Evolutionary conservation across 768 basidiomycete species (phyloP).

Genomic region (Mycena albidolilacea): DNA sequence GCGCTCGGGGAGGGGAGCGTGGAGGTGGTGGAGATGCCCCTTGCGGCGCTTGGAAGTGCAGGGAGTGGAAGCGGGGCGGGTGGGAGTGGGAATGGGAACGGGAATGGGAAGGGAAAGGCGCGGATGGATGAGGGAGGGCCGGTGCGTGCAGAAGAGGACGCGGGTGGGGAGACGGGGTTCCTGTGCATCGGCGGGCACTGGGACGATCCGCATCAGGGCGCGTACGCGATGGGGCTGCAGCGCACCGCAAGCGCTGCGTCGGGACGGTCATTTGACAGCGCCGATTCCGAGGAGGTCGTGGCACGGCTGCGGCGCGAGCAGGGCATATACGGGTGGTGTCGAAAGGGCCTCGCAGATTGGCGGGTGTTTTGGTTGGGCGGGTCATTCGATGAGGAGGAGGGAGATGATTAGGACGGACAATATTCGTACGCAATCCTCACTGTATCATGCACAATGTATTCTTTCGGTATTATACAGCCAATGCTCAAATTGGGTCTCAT

Average conservation of each 20-base stretch:
- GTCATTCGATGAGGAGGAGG: conserved; percentile 51
- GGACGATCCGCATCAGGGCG: conserved; percentile 57
- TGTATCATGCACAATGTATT: conserved; percentile 34
- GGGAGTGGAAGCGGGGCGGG: background rate
- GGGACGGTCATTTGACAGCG: conserved; percentile 61
- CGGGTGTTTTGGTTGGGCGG: conserved; percentile 89
- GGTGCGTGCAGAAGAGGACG: conserved; percentile 70
- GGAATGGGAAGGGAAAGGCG: conserved; percentile 61
- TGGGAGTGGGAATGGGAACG: background rate
- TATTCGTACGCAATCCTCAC: conserved; percentile 13
- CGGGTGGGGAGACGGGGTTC: conserved; percentile 76
- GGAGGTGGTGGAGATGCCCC: conserved; percentile 78
- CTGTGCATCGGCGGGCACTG: conserved; percentile 68
- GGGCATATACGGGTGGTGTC: conserved; percentile 85
- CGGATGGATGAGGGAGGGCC: conserved; percentile 53
- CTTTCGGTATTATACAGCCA: too few relatives aligned
- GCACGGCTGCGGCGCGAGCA: conserved; percentile 65
- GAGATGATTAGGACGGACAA: conserved; percentile 38
- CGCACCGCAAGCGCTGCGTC: conserved; percentile 63
- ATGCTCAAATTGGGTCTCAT: too few relatives aligned
- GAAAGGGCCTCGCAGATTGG: conserved; percentile 82
- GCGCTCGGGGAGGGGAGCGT: conserved; percentile 80
- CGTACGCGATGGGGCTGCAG: conserved; percentile 65
- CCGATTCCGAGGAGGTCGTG: conserved; percentile 67
- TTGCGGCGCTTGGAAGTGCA: conserved; percentile 58